Evolutionary conservation across 495 filamentous ascomycete species (phyloP).

Genomic region (Clavariopsis aquatica): DNA sequence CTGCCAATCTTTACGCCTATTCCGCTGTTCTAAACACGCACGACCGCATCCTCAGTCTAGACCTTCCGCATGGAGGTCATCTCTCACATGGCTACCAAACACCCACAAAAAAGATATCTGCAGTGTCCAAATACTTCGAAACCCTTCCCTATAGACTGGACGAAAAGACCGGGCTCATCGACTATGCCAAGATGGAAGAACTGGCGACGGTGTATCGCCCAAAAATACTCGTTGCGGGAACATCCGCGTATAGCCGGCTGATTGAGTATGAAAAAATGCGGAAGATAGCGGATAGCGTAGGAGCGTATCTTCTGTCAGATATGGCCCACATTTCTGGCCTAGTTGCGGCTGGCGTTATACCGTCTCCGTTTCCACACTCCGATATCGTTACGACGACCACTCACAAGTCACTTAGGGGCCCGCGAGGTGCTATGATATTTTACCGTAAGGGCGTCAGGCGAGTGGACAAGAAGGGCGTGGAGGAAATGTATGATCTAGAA

Average conservation of each 20-base stretch:
- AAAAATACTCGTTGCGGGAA: conserved; percentile 94
- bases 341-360: conserved; percentile 89
- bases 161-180: conserved; percentile 91
- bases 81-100: conserved; percentile 98
- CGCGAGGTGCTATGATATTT: conserved; percentile 99
- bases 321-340: conserved; percentile 99
- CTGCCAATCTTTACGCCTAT: conserved; percentile 94
- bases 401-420: conserved; percentile 98
- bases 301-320: conserved; percentile 92
- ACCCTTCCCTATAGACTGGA: conserved; percentile 92
- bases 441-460: conserved; percentile 94
- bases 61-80: conserved; percentile 94
- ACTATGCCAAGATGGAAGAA: conserved; percentile 91
- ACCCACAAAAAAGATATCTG: conserved; percentile 96
- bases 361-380: conserved; percentile 88
- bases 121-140: conserved; percentile 98
- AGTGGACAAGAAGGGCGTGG: conserved; percentile 83
- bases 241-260: conserved; percentile 96
- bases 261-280: conserved; percentile 98
- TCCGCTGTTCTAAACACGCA: conserved; percentile 88
- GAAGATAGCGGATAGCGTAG: conserved; percentile 90
- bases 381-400: conserved; percentile 99
- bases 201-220: conserved; percentile 93
- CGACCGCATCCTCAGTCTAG: conserved; percentile 95
- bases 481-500: conserved; percentile 95